Base-by-base conservation (phyloP, 2,329 filamentous ascomycete species). In the Emydomyces testavorans region DNA sequence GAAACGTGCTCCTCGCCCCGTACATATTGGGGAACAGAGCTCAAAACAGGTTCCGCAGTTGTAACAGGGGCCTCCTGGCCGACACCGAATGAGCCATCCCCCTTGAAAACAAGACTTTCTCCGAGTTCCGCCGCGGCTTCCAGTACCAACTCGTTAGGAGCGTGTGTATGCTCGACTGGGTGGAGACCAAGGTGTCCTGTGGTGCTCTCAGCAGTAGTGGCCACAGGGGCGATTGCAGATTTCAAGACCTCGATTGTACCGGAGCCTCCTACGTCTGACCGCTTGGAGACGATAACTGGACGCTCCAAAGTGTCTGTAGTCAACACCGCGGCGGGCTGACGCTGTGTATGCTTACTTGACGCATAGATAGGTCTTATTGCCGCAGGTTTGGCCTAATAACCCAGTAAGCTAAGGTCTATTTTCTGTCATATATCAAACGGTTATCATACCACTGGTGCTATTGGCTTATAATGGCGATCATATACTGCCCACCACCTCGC, bases 401-500 rank as follows among this genome's bases (percentile, higher is more conserved):
- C 29, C 15, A 34, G 6, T 43, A 3, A 43, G 29, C 34, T 15
- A 24, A 13, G 1, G 16, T 7, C 18, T 34, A 26, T 15, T 11
- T 16, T 43, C 26, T 37, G 4, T 28, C 15, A 24, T 38, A 32
- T 13, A 10, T 41, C 20, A 6, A 24, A 36, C 7, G 43, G 10
- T 8, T 28, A 21, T 48, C 21, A 23, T 48, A 43, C 46, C 38
- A 26, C 15, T 42, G 28, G 21, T 15, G 32, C 1, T 23, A 43
- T 26, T 31, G 65, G 61, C 44, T 76, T 75, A 62, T 93, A 89
- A 69, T 96, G 89, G 53, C 78, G 75, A 66, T 96, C 90, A 62
- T 94, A 94, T 35, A 94, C 84, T 37, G 87, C 79, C 90, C 90
- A 98, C 92, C 92, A 98, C 60, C 80, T 78, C 51, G 80, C 82